These are phyloP conservation scores for Crithidia sp. DNA, from an alignment of 208 protist species.

Conservation along the genomic window DNA sequence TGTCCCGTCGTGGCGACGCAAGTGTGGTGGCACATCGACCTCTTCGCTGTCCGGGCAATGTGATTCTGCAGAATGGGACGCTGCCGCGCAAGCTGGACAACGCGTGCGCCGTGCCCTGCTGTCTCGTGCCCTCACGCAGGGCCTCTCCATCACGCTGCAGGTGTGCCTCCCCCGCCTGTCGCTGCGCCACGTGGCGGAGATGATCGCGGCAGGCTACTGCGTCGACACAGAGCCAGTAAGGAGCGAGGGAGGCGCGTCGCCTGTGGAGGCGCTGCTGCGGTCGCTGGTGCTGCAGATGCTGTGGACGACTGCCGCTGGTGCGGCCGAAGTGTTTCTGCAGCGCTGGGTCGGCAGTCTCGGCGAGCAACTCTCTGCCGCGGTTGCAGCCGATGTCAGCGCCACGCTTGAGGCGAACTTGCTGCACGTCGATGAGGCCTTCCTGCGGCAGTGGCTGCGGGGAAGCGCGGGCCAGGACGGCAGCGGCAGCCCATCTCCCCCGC, in stretches of 20 bases:
- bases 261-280: slow-evolving; percentile 22
- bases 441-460: slow-evolving; percentile 37
- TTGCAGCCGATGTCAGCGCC: slow-evolving; percentile 34
- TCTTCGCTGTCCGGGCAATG: too few relatives aligned
- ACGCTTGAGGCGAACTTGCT: slow-evolving; percentile 39
- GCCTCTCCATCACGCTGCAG: slow-evolving; percentile 13
- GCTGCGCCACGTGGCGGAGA: slow-evolving; percentile 24
- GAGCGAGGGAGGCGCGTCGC: not conserved
- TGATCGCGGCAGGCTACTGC: slow-evolving; percentile 15
- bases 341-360: slow-evolving; percentile 7
- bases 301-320: slow-evolving; percentile 16
- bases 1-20: not conserved
- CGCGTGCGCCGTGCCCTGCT: slow-evolving; percentile 21
- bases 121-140: slow-evolving; percentile 23
- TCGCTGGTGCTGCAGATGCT: slow-evolving; percentile 26
- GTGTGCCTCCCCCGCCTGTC: slow-evolving; percentile 30
- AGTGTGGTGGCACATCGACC: not conserved
- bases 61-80: too few relatives aligned
- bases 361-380: slow-evolving; percentile 6
- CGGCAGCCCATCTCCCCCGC: not conserved
- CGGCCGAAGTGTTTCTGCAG: slow-evolving; percentile 26
- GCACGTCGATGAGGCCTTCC: slow-evolving; percentile 62
- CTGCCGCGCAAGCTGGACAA: not conserved
- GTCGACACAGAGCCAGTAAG: not conserved
- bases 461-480: not conserved